Evolutionary conservation across 768 basidiomycete species (phyloP).

Genomic region (Mycena leptocephala): DNA sequence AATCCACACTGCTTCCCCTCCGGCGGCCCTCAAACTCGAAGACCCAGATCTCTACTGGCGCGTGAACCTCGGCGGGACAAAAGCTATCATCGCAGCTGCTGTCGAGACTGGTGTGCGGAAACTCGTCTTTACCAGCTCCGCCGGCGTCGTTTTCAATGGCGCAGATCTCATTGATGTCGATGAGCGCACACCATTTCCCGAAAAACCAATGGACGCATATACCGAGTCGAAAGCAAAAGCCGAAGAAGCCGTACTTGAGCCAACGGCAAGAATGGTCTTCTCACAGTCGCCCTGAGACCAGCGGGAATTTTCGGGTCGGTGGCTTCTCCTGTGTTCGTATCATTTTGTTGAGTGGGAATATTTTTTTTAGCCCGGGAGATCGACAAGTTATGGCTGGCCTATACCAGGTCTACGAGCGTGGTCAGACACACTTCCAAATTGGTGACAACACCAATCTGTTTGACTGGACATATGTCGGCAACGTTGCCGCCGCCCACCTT

Average conservation of each 20-base stretch:
- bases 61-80: constrained; percentile 95
- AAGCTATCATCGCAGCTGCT: constrained; percentile 88
- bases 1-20: constrained; percentile 95
- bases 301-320: constrained; percentile 96
- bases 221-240: constrained; percentile 95
- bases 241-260: constrained; percentile 85
- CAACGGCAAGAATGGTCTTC: constrained; percentile 86
- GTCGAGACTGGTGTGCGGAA: constrained; percentile 81
- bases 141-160: constrained; percentile 92
- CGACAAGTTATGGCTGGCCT: constrained; percentile 89
- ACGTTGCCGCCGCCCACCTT: constrained; percentile 94
- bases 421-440: constrained; percentile 94
- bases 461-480: constrained; percentile 98
- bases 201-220: constrained; percentile 89
- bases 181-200: constrained; percentile 86
- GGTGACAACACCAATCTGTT: constrained; percentile 95
- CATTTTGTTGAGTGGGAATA: constrained; percentile 9
- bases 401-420: constrained; percentile 82
- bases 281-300: constrained; percentile 93
- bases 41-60: constrained; percentile 86
- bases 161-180: constrained; percentile 87
- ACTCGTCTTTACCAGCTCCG: constrained; percentile 95
- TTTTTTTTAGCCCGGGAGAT: constrained; percentile 84
- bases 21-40: constrained; percentile 66
- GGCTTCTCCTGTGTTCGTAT: neutral